Conservation (phyloP, 1,139 yeast genomes). For the Candida dubliniensis region DNA sequence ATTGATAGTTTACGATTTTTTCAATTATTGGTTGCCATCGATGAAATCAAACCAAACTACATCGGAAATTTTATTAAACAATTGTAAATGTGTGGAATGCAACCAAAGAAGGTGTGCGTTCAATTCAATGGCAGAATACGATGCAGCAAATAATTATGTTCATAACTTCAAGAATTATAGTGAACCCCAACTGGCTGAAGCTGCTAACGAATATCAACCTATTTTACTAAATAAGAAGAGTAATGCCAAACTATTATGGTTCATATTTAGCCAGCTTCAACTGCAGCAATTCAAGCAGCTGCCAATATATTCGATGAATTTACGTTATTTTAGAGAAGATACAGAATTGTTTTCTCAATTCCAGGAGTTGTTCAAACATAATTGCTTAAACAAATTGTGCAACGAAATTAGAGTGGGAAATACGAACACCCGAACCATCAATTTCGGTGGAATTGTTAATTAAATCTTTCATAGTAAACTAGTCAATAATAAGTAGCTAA, state of each 20-base stretch:
- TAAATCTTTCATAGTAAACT: neutral
- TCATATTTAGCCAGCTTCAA: constrained; percentile 10
- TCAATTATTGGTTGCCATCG: constrained; percentile 16
- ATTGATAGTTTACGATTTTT: constrained; percentile 14
- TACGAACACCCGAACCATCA: neutral
- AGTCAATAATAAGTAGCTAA: too few species aligned
- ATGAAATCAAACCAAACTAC: constrained; percentile 7
- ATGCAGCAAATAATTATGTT: constrained; percentile 13
- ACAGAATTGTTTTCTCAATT: constrained; percentile 9
- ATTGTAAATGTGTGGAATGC: constrained; percentile 14
- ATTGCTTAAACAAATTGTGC: constrained; percentile 7
- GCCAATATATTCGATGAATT: constrained; percentile 12
- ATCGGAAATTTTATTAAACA: constrained; percentile 9
- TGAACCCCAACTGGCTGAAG: neutral
- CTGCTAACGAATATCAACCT: neutral
- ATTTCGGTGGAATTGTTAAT: constrained; percentile 3
- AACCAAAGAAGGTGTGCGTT: constrained; percentile 6
- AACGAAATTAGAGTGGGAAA: neutral
- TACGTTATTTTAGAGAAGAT: constrained; percentile 6
- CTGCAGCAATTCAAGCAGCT: constrained; percentile 12
- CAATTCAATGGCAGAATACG: constrained; percentile 12
- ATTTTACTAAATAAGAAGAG: constrained; percentile 10
- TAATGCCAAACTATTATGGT: constrained; percentile 12
- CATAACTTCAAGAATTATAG: constrained; percentile 13
- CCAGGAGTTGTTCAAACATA: constrained; percentile 14